Conservation (phyloP, 208 protist species). For the Crithidia fasciculata region DNA sequence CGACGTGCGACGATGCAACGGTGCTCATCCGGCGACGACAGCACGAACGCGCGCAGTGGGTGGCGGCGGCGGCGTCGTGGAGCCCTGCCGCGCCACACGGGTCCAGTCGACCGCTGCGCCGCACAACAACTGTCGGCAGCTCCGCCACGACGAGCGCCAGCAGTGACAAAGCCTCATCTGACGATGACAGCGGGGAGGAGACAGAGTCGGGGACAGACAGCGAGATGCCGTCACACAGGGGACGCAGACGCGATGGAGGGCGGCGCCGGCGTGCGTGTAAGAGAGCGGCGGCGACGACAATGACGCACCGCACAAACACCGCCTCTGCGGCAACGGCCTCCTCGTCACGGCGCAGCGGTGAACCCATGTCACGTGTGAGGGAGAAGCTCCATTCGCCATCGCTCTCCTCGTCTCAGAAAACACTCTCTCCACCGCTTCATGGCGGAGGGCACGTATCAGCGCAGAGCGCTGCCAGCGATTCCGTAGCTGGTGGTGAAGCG, state of each 20-base stretch:
- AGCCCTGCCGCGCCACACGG: background rate
- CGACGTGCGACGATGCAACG: constrained; percentile 46
- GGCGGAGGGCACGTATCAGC: too few relatives aligned
- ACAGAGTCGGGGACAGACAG: background rate
- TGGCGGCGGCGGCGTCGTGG: constrained; percentile 26
- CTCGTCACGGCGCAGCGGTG: constrained; percentile 6
- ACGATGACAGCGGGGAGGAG: background rate
- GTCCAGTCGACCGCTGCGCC: background rate
- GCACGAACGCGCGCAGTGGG: constrained; percentile 37
- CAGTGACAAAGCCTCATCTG: constrained; percentile 25
- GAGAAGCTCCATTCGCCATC: too few relatives aligned
- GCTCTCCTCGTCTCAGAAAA: too few relatives aligned
- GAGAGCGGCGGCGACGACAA: too few relatives aligned
- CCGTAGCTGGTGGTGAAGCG: too few relatives aligned
- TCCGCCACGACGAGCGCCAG: constrained; percentile 24
- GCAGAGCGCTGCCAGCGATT: too few relatives aligned
- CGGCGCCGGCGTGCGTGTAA: background rate
- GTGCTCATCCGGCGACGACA: constrained; percentile 34
- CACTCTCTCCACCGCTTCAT: too few relatives aligned
- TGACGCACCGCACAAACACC: constrained; percentile 5
- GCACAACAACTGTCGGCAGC: background rate
- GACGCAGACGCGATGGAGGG: background rate
- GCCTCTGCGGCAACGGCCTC: constrained; percentile 6
- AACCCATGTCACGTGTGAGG: too few relatives aligned
- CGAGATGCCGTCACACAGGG: background rate